Evolutionary conservation across 495 filamentous ascomycete genomes (phyloP).

Genomic region (Aspergillus panamensis): DNA sequence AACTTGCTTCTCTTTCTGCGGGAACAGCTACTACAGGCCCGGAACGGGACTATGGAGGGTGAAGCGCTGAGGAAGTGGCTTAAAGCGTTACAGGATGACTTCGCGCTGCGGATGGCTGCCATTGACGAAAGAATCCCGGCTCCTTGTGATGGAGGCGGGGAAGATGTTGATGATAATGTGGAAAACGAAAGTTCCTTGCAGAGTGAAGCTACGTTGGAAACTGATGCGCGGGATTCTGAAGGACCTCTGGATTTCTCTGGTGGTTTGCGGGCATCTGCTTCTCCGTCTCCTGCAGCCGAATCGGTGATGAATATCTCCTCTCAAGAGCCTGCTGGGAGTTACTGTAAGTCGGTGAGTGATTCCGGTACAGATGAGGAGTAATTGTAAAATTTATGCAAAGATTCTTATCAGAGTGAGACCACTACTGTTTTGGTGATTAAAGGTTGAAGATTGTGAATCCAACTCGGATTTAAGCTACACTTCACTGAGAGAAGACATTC

Average conservation of each 20-base stretch:
- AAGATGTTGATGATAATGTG: background rate
- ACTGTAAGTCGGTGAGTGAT: background rate
- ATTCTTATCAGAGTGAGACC: background rate
- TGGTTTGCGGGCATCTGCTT: background rate
- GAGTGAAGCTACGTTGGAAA: background rate
- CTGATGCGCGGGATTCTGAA: background rate
- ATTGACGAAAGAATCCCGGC: slow-evolving; percentile 34
- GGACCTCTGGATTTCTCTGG: background rate
- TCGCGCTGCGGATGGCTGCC: slow-evolving; percentile 65
- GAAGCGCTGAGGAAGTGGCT: slow-evolving; percentile 61
- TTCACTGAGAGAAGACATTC: no score
- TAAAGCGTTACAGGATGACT: slow-evolving; percentile 69
- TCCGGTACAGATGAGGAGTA: background rate
- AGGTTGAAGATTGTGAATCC: no score
- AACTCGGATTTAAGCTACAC: no score
- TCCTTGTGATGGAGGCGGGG: background rate
- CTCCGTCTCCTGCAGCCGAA: background rate
- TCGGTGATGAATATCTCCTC: background rate
- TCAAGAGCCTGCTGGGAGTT: background rate
- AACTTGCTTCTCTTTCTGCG: slow-evolving; percentile 71
- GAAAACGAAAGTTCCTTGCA: background rate
- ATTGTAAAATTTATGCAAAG: background rate
- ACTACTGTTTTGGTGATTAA: no score
- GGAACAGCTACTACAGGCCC: slow-evolving; percentile 70
- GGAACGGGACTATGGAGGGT: slow-evolving; percentile 64